Evolutionary conservation across 2,329 filamentous ascomycete genomes (phyloP).

Genomic region (Aspergillus sp.): DNA sequence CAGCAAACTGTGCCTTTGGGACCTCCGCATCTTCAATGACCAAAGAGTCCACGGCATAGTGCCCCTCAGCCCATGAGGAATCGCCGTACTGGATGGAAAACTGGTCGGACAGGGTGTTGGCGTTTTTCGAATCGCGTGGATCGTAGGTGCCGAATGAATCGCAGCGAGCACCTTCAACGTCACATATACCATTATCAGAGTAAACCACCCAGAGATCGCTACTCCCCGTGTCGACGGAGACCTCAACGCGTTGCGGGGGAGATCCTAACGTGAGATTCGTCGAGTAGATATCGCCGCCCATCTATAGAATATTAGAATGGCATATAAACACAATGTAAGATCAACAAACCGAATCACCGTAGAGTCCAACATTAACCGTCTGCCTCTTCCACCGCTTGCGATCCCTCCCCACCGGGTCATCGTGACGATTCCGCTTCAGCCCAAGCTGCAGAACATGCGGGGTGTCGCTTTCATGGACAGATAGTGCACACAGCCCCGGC

Average conservation of each 20-base stretch:
- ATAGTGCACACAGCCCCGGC: not conserved
- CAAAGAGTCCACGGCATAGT: constrained; percentile 57
- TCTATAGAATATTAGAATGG: not conserved
- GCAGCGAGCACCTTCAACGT: constrained; percentile 51
- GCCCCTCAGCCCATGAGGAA: constrained; percentile 69
- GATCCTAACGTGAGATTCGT: constrained; percentile 54
- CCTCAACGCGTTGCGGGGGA: constrained; percentile 50
- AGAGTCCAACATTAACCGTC: constrained; percentile 3
- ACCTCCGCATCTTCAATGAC: constrained; percentile 8
- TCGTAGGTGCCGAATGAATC: constrained; percentile 64
- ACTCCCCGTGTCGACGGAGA: constrained; percentile 60
- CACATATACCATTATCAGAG: constrained; percentile 53
- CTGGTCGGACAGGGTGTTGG: constrained; percentile 64
- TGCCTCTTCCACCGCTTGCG: constrained; percentile 6
- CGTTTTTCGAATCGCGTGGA: constrained; percentile 71
- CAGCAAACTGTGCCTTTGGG: constrained; percentile 10
- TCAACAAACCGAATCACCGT: constrained; percentile 4
- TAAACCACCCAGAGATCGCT: constrained; percentile 68
- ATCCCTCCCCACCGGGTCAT: constrained; percentile 7
- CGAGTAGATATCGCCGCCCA: constrained; percentile 10
- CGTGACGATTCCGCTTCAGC: constrained; percentile 8
- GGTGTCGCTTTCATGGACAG: constrained; percentile 12
- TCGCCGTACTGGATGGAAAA: constrained; percentile 86
- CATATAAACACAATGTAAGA: not conserved
- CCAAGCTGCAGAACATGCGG: constrained; percentile 12